Conservation (phyloP, 805 yeast genomes). For the Pichia heedii region DNA sequence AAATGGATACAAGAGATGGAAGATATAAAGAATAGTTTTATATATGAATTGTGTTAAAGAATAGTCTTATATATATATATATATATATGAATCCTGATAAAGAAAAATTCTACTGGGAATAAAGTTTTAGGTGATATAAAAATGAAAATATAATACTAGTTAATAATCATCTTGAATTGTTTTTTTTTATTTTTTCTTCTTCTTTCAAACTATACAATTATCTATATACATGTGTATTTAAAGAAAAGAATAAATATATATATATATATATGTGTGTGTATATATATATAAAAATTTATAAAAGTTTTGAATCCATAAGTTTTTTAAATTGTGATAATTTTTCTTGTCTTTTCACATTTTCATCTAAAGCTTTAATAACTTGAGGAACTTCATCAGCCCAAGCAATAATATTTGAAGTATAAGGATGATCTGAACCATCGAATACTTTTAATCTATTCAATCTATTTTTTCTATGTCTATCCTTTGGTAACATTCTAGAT, state of each 20-base stretch:
- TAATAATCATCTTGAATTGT: no score
- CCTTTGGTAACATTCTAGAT: conserved; percentile 93
- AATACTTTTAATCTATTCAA: conserved; percentile 76
- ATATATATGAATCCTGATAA: no score
- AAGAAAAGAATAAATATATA: neutral
- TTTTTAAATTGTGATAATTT: conserved; percentile 20
- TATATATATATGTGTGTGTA: neutral
- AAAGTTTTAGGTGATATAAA: no score
- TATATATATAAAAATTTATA: conserved; percentile 1
- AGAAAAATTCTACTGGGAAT: no score
- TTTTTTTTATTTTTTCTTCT: no score
- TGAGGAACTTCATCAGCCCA: conserved; percentile 68
- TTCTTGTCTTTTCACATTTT: conserved; percentile 25
- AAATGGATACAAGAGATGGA: no score
- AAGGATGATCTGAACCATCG: conserved; percentile 87
- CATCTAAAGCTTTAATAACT: conserved; percentile 35
- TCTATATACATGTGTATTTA: neutral
- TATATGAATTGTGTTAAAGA: no score
- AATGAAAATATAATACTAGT: no score
- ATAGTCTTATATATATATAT: no score
- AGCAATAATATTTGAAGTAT: conserved; percentile 72
- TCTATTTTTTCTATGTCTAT: conserved; percentile 68
- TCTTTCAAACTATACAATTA: no score
- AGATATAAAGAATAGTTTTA: no score
- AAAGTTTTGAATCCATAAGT: conserved; percentile 19